Conservation (phyloP, 306 rosid genomes). For the Citrullus amarus region DNA sequence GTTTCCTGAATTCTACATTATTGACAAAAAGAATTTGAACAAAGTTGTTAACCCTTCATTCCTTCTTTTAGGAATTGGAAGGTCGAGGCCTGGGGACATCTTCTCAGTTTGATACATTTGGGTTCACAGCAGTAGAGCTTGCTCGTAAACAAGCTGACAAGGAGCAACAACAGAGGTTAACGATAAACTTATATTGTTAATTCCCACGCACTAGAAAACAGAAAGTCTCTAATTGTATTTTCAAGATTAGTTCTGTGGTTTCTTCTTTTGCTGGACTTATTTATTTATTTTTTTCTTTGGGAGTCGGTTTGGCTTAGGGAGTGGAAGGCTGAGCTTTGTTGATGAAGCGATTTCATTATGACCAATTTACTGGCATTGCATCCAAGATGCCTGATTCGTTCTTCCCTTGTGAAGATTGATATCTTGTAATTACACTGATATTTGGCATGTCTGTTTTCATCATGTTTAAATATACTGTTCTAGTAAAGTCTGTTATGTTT, state of each 20-base stretch:
- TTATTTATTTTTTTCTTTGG: not conserved
- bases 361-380: too few species aligned
- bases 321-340: not conserved
- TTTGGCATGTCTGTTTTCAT: too few species aligned
- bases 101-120: slow-evolving; percentile 86
- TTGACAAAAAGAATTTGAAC: slow-evolving; percentile 8
- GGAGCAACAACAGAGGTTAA: slow-evolving; percentile 80
- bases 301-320: not conserved
- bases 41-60: not conserved
- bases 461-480: too few species aligned
- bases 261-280: not conserved
- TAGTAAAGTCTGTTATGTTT: too few species aligned
- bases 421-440: too few species aligned
- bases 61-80: slow-evolving; percentile 55
- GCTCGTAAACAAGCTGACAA: slow-evolving; percentile 85
- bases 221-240: not conserved
- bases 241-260: not conserved
- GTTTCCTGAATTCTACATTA: slow-evolving; percentile 1
- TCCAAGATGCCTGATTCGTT: too few species aligned
- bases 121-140: slow-evolving; percentile 69
- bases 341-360: too few species aligned
- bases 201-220: not conserved
- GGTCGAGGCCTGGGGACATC: slow-evolving; percentile 75
- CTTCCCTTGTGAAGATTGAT: too few species aligned
- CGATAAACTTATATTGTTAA: not conserved